These are phyloP conservation scores for Stevia rebaudiana DNA, from an alignment of 140 eudicot genomes.

Conservation along the genomic window DNA sequence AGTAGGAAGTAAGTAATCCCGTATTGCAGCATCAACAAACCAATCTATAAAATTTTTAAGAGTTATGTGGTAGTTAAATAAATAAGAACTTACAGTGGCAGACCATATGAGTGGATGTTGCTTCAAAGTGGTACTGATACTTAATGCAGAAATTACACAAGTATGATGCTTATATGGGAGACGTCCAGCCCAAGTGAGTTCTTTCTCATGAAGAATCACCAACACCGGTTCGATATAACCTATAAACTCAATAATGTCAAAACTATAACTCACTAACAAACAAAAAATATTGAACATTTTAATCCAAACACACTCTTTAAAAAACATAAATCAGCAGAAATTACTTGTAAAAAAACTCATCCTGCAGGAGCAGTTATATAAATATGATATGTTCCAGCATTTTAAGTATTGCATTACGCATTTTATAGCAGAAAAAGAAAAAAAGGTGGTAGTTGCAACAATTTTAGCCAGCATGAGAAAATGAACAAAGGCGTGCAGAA, in stretches of 20 bases:
- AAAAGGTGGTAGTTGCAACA: background rate
- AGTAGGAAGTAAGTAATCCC: background rate
- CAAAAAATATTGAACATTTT: background rate
- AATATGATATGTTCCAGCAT: background rate
- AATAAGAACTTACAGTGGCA: slow-evolving; percentile 54
- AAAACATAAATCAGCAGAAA: background rate
- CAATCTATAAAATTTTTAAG: background rate
- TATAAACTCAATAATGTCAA: slow-evolving; percentile 30
- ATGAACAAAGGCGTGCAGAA: background rate
- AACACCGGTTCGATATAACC: slow-evolving; percentile 94
- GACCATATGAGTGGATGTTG: slow-evolving; percentile 99
- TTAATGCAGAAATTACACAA: slow-evolving; percentile 80
- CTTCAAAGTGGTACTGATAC: slow-evolving; percentile 85
- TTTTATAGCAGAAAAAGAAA: background rate
- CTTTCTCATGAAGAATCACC: slow-evolving; percentile 92
- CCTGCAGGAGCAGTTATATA: background rate
- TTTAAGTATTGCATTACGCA: background rate
- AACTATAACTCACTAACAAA: slow-evolving; percentile 12
- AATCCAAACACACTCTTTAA: slow-evolving; percentile 9
- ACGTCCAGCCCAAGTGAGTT: slow-evolving; percentile 98
- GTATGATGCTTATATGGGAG: slow-evolving; percentile 94
- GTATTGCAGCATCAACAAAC: slow-evolving; percentile 14
- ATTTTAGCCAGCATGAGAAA: background rate
- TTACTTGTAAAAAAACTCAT: background rate
- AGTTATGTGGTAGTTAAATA: background rate